Percentiles rank a stretch among this genome's conserved stretches.
phyloP scores from a whole-genome alignment of 305 asterid genomes.

The Fraxinus latifolia region DNA sequence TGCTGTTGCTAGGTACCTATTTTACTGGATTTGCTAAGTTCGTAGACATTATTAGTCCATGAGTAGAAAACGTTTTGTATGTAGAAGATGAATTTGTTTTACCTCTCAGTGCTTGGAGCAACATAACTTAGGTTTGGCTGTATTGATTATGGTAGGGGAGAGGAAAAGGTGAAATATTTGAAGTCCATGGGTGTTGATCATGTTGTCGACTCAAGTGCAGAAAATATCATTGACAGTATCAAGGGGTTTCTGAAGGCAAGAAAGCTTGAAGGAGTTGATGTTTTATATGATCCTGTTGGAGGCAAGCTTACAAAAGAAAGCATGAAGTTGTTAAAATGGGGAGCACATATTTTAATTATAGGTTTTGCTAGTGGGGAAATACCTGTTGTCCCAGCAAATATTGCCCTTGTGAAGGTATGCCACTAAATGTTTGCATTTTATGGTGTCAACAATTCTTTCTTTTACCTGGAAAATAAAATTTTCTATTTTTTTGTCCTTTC shows the following conservation, averaged over 20 bases:
- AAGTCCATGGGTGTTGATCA: conserved; percentile 85
- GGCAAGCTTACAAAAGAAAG: conserved; percentile 82
- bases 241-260: conserved; percentile 63
- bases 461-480: neutral
- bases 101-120: neutral
- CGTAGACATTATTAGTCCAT: neutral
- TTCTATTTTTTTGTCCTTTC: neutral
- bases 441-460: neutral
- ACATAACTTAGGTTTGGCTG: conserved; percentile 20
- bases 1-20: conserved; percentile 74
- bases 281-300: conserved; percentile 94
- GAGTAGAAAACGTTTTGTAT: neutral
- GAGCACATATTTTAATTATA: conserved; percentile 86
- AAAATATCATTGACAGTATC: conserved; percentile 59
- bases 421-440: neutral
- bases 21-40: neutral
- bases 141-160: conserved; percentile 54
- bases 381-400: conserved; percentile 75
- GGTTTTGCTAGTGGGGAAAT: conserved; percentile 98
- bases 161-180: conserved; percentile 67
- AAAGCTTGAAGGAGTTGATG: conserved; percentile 89
- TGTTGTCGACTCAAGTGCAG: conserved; percentile 69
- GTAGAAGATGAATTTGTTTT: conserved; percentile 9
- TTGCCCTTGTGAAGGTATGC: conserved; percentile 91
- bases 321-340: conserved; percentile 82